These are phyloP conservation scores for Suillus weaverae DNA, from an alignment of 768 basidiomycete species.

Conservation along the genomic window DNA sequence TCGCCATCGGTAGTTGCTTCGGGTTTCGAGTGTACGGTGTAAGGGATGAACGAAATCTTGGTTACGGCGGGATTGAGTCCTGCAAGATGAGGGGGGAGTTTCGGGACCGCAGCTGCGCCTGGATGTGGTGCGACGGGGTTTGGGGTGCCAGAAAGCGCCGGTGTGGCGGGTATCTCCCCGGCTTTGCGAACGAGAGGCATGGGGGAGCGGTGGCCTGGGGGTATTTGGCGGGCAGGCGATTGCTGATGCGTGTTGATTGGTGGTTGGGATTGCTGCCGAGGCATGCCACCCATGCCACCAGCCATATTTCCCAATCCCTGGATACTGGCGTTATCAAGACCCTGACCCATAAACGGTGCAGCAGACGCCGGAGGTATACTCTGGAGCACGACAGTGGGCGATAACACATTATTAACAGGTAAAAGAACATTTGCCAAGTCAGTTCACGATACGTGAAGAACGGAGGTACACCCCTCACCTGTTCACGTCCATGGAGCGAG, in stretches of 20 bases:
- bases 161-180: slow-evolving; percentile 16
- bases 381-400: slow-evolving; percentile 8
- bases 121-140: slow-evolving; percentile 25
- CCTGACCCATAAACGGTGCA: slow-evolving; percentile 21
- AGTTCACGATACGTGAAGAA: neutral
- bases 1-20: slow-evolving; percentile 22
- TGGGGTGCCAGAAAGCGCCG: slow-evolving; percentile 13
- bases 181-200: slow-evolving; percentile 22
- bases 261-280: slow-evolving; percentile 26
- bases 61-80: slow-evolving; percentile 33
- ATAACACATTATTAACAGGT: neutral
- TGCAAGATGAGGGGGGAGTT: slow-evolving; percentile 34
- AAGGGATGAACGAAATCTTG: slow-evolving; percentile 31
- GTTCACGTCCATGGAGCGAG: slow-evolving; percentile 24
- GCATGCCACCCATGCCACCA: slow-evolving; percentile 13
- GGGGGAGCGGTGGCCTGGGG: slow-evolving; percentile 22
- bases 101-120: slow-evolving; percentile 29
- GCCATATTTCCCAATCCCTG: slow-evolving; percentile 12
- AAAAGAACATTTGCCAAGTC: slow-evolving; percentile 8
- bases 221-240: slow-evolving; percentile 24
- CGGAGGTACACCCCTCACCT: slow-evolving; percentile 16
- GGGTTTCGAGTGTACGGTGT: slow-evolving; percentile 18
- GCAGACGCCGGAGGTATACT: slow-evolving; percentile 25
- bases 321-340: slow-evolving; percentile 18
- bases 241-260: slow-evolving; percentile 23